Conservation (phyloP, 2,329 filamentous ascomycete genomes). For the Xylaria sp. region DNA sequence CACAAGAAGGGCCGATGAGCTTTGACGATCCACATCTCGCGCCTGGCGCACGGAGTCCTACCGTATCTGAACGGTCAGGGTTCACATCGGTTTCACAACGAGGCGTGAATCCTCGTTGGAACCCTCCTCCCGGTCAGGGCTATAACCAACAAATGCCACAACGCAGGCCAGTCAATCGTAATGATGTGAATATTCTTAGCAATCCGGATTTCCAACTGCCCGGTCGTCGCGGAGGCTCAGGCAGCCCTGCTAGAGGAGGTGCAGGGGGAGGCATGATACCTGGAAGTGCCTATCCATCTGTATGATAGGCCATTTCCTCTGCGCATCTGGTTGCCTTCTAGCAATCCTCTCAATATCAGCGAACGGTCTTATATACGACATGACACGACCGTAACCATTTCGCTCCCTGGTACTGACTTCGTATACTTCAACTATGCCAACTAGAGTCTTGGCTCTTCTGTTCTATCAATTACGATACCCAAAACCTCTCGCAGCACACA, state of each 20-base stretch:
- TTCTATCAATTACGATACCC: constrained; percentile 28
- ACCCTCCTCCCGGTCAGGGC: constrained; percentile 63
- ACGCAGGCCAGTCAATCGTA: constrained; percentile 62
- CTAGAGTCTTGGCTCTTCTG: constrained; percentile 8
- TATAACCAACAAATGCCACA: constrained; percentile 58
- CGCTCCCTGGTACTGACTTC: background rate
- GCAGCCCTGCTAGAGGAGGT: constrained; percentile 39
- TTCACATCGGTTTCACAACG: constrained; percentile 93
- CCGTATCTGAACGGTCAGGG: constrained; percentile 81
- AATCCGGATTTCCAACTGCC: constrained; percentile 90
- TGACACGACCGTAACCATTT: background rate
- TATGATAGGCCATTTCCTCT: constrained; percentile 38
- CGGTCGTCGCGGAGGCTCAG: constrained; percentile 50
- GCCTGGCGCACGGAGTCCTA: constrained; percentile 73
- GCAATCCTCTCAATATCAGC: background rate
- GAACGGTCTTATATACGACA: background rate
- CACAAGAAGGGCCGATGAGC: constrained; percentile 54
- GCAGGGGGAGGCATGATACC: constrained; percentile 60
- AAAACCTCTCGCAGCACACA: constrained; percentile 5
- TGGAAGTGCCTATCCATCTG: constrained; percentile 63
- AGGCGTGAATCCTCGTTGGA: constrained; percentile 89
- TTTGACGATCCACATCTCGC: constrained; percentile 72
- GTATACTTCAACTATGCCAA: constrained; percentile 1
- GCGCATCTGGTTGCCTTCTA: background rate
- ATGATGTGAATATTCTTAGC: constrained; percentile 78